Evolutionary conservation across 805 yeast species (phyloP).

Genomic region (Candida silvicultrix): DNA sequence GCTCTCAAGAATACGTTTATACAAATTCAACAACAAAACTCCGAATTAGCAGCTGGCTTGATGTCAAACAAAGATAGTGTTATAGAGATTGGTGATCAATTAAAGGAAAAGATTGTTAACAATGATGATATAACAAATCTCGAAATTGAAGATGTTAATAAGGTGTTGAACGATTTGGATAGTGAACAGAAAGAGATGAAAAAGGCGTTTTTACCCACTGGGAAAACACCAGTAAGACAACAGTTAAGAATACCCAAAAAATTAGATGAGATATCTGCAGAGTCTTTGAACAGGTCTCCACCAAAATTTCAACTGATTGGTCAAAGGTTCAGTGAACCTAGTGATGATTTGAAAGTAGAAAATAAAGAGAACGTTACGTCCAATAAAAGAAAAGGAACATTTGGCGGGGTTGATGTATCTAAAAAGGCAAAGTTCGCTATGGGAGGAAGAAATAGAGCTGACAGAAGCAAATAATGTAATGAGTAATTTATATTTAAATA

Average conservation of each 20-base stretch:
- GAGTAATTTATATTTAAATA: background rate
- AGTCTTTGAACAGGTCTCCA: constrained; percentile 10
- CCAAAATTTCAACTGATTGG: constrained; percentile 23
- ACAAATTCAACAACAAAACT: background rate
- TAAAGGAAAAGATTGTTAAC: constrained; percentile 6
- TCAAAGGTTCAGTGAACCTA: constrained; percentile 16
- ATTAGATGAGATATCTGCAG: background rate
- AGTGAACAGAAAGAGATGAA: constrained; percentile 19
- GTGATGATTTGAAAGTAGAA: background rate
- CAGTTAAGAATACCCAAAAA: constrained; percentile 10
- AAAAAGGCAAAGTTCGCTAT: background rate
- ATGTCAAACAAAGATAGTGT: background rate
- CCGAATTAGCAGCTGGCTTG: background rate
- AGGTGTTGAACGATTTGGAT: constrained; percentile 18
- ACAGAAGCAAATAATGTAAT: background rate
- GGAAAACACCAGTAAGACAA: constrained; percentile 24
- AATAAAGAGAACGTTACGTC: constrained; percentile 8
- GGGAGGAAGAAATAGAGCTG: background rate
- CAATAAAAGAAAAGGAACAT: constrained; percentile 2
- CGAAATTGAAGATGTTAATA: constrained; percentile 15
- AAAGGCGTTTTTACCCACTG: constrained; percentile 21
- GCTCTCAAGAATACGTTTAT: constrained; percentile 4
- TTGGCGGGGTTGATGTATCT: background rate
- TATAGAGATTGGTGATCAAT: constrained; percentile 1
- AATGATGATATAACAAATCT: constrained; percentile 8